Percentiles rank a stretch among this genome's conserved stretches.
phyloP scores from a whole-genome alignment of 2,329 filamentous ascomycete species.

The Alternaria sp. region DNA sequence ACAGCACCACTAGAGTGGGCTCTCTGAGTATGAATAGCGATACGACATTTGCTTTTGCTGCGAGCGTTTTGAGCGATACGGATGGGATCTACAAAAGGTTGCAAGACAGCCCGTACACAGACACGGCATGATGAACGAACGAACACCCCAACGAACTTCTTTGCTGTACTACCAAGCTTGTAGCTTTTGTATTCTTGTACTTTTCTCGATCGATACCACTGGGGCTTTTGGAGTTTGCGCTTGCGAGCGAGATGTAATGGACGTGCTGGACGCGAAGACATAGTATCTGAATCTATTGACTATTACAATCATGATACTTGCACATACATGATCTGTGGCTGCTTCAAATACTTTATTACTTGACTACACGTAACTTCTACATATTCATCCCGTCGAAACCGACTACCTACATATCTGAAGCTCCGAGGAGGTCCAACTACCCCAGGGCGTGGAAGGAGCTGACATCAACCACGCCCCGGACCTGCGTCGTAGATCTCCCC shows the following conservation, averaged over 20 bases:
- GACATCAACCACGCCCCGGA: slow-evolving; percentile 2
- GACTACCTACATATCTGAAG: background rate
- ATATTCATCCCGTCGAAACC: background rate
- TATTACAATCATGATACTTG: background rate
- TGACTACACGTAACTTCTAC: background rate
- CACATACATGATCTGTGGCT: background rate
- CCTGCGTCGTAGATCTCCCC: slow-evolving; percentile 6
- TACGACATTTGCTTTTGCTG: slow-evolving; percentile 6
- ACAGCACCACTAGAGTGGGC: slow-evolving; percentile 3
- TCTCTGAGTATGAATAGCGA: slow-evolving; percentile 1
- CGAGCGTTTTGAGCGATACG: slow-evolving; percentile 13
- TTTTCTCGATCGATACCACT: slow-evolving; percentile 20
- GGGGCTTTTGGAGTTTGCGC: background rate
- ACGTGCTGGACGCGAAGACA: slow-evolving; percentile 12
- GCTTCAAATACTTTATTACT: background rate
- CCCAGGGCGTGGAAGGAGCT: background rate
- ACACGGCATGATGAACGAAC: slow-evolving; percentile 16
- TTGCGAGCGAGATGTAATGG: slow-evolving; percentile 3
- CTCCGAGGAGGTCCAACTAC: background rate
- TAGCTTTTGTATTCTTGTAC: slow-evolving; percentile 2
- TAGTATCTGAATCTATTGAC: slow-evolving; percentile 6
- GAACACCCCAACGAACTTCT: slow-evolving; percentile 4
- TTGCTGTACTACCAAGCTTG: slow-evolving; percentile 14
- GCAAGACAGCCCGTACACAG: slow-evolving; percentile 25
- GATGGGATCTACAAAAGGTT: slow-evolving; percentile 14